These are phyloP conservation scores for Plasmodium gallinaceum DNA, from an alignment of 169 alveolate genomes.

Conservation along the genomic window DNA sequence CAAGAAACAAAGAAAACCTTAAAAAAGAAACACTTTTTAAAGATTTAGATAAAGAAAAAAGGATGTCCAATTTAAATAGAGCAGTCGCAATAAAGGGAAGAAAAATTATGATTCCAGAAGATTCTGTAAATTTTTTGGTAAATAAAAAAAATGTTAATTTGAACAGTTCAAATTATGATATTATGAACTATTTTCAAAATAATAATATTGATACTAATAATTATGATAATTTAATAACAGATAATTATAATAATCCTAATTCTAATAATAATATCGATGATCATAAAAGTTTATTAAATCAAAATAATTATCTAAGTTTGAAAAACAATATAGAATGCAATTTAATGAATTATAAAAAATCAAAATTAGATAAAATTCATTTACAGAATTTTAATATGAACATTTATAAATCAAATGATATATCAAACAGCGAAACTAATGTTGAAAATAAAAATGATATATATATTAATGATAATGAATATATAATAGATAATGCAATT, in stretches of 20 bases:
- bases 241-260: not conserved
- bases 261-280: not conserved
- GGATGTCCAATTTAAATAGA: constrained; percentile 1
- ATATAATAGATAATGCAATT: not conserved
- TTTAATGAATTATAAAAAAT: constrained; percentile 43
- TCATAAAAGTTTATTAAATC: constrained; percentile 1
- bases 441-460: not conserved
- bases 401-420: constrained; percentile 14
- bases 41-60: constrained; percentile 53
- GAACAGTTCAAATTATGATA: constrained; percentile 16
- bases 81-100: constrained; percentile 2
- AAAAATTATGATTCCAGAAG: constrained; percentile 1
- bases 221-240: not conserved
- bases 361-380: constrained; percentile 21
- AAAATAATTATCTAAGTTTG: constrained; percentile 31
- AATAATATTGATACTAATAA: constrained; percentile 3
- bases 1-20: constrained; percentile 32
- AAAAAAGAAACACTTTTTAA: constrained; percentile 23
- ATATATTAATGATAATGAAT: not conserved
- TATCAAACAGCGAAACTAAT: not conserved
- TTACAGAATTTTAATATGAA: constrained; percentile 15
- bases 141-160: constrained; percentile 18
- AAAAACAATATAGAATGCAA: constrained; percentile 46
- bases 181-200: constrained; percentile 11
- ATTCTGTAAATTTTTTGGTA: constrained; percentile 8